phyloP scores from a whole-genome alignment of 345 rosid genomes.

The Linum tenue region DNA sequence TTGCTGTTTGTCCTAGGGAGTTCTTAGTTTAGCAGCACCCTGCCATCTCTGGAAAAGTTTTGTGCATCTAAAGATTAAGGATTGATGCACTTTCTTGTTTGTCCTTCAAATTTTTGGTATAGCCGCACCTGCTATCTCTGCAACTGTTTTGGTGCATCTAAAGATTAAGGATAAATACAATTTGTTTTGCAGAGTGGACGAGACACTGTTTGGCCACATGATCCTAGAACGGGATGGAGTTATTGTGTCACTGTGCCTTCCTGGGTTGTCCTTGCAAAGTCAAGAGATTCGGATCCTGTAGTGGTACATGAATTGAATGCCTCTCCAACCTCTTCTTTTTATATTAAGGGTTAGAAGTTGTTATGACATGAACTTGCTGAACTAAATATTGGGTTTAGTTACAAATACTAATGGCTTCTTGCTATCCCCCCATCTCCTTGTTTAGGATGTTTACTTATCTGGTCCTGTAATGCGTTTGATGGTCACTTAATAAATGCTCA shows the following conservation, averaged over 20 bases:
- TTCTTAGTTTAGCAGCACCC: background rate
- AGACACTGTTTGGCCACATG: conserved; percentile 90
- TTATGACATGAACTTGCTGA: conserved; percentile 14
- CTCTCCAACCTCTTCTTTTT: conserved; percentile 19
- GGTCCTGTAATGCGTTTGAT: background rate
- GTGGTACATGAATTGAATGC: conserved; percentile 57
- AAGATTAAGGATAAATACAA: background rate
- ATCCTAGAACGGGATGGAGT: conserved; percentile 88
- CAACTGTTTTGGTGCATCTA: background rate
- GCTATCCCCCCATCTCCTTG: background rate
- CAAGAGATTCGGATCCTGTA: conserved; percentile 90
- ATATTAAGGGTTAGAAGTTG: conserved; percentile 23
- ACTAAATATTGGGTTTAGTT: conserved; percentile 5
- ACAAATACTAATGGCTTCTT: conserved; percentile 3
- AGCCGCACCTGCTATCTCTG: background rate
- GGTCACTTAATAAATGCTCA: too few relatives aligned
- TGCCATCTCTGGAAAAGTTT: background rate
- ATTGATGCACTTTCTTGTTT: too few relatives aligned
- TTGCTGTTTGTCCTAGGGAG: background rate
- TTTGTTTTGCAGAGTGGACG: conserved; percentile 63
- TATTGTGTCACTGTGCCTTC: conserved; percentile 84
- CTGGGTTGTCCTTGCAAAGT: conserved; percentile 80
- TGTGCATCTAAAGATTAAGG: background rate
- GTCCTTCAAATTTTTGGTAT: too few relatives aligned
- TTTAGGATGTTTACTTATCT: conserved; percentile 7